Conservation (phyloP, 2,329 filamentous ascomycete species). For the Aspergillus nomiae region DNA sequence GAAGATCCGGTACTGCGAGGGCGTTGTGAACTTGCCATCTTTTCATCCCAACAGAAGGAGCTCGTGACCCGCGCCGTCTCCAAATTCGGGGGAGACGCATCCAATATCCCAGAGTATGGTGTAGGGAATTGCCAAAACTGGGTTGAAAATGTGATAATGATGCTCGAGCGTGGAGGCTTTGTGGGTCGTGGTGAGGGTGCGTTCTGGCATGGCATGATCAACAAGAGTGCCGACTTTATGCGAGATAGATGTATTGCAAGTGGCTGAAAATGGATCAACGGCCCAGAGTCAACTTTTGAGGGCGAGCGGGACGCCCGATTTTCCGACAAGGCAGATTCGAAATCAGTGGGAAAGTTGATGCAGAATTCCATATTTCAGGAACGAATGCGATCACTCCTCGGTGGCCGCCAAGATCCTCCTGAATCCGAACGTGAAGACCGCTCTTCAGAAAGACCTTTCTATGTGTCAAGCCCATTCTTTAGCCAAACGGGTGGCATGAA, state of each 20-base stretch:
- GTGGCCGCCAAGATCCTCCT: background rate
- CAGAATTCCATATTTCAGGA: constrained; percentile 14
- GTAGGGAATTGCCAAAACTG: constrained; percentile 21
- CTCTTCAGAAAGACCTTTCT: constrained; percentile 14
- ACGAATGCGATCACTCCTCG: constrained; percentile 16
- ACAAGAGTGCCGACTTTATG: constrained; percentile 18
- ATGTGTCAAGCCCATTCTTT: constrained; percentile 22
- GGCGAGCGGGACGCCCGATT: constrained; percentile 21
- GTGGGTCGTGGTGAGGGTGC: constrained; percentile 13
- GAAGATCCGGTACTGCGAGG: constrained; percentile 20
- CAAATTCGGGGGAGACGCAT: constrained; percentile 15
- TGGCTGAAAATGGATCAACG: constrained; percentile 18
- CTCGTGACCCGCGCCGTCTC: constrained; percentile 5
- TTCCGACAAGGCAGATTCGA: constrained; percentile 6
- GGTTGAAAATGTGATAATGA: constrained; percentile 12
- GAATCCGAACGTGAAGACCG: background rate
- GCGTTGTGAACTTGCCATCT: constrained; percentile 19
- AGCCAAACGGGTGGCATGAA: constrained; percentile 1
- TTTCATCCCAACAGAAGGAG: constrained; percentile 13
- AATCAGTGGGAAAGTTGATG: constrained; percentile 13
- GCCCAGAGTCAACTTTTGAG: constrained; percentile 10
- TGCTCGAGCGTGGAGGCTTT: constrained; percentile 11
- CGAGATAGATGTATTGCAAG: constrained; percentile 13
- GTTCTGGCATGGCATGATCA: constrained; percentile 25
- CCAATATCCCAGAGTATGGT: constrained; percentile 22